Conservation (phyloP, 257 asterid species). For the Fraxinus quadrangulata region DNA sequence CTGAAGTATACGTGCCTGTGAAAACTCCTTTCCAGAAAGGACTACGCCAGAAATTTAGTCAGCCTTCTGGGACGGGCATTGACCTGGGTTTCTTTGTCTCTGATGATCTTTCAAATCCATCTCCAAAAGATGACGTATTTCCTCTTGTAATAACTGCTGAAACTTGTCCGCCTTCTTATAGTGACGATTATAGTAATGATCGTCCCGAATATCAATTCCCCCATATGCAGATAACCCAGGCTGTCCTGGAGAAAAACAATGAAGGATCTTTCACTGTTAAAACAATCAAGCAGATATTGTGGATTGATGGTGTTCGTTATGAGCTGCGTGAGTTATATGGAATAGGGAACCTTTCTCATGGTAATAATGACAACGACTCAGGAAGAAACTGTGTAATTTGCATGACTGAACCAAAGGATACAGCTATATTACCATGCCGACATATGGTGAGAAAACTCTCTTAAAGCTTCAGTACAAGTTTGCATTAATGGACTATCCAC, state of each 20-base stretch:
- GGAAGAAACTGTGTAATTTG: conserved; percentile 80
- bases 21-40: conserved; percentile 70
- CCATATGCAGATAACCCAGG: conserved; percentile 69
- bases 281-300: conserved; percentile 61
- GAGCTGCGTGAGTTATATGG: conserved; percentile 79
- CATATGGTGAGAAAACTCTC: conserved; percentile 57
- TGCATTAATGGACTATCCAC: not conserved
- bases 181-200: conserved; percentile 36
- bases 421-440: conserved; percentile 75
- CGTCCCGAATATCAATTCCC: conserved; percentile 34
- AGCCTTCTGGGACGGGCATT: conserved; percentile 78
- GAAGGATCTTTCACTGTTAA: conserved; percentile 49
- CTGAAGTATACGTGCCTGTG: conserved; percentile 55
- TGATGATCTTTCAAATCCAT: conserved; percentile 46
- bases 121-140: conserved; percentile 50
- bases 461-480: not conserved
- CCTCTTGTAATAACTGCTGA: conserved; percentile 70
- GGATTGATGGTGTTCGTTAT: conserved; percentile 61
- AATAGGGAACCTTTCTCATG: conserved; percentile 49
- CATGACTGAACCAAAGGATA: conserved; percentile 74
- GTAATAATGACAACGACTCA: conserved; percentile 43
- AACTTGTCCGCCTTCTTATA: conserved; percentile 43
- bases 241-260: conserved; percentile 43
- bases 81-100: conserved; percentile 51
- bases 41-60: conserved; percentile 63